These are phyloP conservation scores for Pterocarpus macrocarpus DNA, from an alignment of 306 rosid species.

Conservation along the genomic window DNA sequence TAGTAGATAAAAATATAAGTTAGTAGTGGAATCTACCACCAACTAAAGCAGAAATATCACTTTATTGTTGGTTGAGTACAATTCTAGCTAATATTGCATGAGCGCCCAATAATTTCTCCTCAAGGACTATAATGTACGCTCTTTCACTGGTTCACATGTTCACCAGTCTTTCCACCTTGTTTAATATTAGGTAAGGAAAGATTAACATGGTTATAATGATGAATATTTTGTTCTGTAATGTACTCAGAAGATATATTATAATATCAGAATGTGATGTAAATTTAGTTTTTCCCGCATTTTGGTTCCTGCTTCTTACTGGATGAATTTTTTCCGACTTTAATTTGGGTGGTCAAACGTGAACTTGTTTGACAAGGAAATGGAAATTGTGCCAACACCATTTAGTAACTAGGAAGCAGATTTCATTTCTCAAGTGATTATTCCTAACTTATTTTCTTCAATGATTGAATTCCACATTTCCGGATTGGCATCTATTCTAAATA, in stretches of 20 bases:
- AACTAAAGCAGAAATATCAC: too few relatives aligned
- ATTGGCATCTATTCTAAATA: background rate
- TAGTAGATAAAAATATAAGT: too few relatives aligned
- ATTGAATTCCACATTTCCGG: constrained; percentile 4
- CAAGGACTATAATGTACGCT: constrained; percentile 39
- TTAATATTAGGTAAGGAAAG: constrained; percentile 21
- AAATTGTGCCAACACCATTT: constrained; percentile 14
- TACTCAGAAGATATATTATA: constrained; percentile 3
- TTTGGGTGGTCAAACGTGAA: constrained; percentile 13
- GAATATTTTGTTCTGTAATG: constrained; percentile 3
- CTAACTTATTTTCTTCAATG: background rate
- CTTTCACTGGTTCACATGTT: constrained; percentile 6
- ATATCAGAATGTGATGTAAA: constrained; percentile 27
- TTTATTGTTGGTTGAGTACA: too few relatives aligned
- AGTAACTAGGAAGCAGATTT: constrained; percentile 8
- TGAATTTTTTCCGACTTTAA: background rate
- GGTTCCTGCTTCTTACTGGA: background rate
- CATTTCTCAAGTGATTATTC: constrained; percentile 18
- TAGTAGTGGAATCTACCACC: too few relatives aligned
- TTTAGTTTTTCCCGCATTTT: constrained; percentile 27
- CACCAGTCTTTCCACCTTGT: background rate
- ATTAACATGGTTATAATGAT: constrained; percentile 12
- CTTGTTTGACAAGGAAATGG: background rate
- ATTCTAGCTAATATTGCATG: too few relatives aligned
- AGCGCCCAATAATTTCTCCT: background rate